Evolutionary conservation across 352 stramenopile species (phyloP), one percentile per base, ranked within the genome.

Genomic region (Phytophthora macrochlamydospora): DNA sequence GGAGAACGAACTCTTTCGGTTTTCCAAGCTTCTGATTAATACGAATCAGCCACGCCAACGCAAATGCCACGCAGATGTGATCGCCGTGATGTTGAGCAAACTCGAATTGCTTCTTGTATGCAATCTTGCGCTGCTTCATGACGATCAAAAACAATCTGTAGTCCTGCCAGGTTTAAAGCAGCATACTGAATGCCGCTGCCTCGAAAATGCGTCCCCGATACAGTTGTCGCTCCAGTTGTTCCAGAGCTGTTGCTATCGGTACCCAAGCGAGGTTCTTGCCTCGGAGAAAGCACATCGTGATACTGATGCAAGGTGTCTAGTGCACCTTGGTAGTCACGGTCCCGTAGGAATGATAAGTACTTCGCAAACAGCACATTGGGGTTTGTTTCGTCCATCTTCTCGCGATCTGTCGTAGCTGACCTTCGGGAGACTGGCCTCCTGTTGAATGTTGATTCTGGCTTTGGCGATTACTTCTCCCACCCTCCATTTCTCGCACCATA

Each of bases 21-120:
- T 81, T 85, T 0, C 93, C 87, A 3, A 79, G 70, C 32, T 80
- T 76, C 52, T 83, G 75, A 35, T 89, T 79, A n/a, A 92, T 73
- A 2, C 80, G 76, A 54, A 93, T 78, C 40, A 96, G 79, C 92
- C 93, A 98, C 28, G 83, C 87, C 2, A 98, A 76, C 37, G 94
- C 90, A 74, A 98, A 98, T 3, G 89, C 91, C 14, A 98, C 93
- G 60, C 93, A 98, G 2, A 96, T 78, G 54, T 94, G 83, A 73
- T 98, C 94, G 30, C 91, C 89, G 48, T 97, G 86, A 61, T 98
- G 91, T 59, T 98, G 94, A 6, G 92, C 92, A 14, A 98, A 89
- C 14, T 91, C n/a, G 83, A 44, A 98, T 93, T 2, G 93, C 89
- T 73, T 98, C 95, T 56, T 98, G 83, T 9, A 97, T 93, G 31